Base-by-base conservation (phyloP, 257 asterid genomes). In the Fraxinus cuspidata region DNA sequence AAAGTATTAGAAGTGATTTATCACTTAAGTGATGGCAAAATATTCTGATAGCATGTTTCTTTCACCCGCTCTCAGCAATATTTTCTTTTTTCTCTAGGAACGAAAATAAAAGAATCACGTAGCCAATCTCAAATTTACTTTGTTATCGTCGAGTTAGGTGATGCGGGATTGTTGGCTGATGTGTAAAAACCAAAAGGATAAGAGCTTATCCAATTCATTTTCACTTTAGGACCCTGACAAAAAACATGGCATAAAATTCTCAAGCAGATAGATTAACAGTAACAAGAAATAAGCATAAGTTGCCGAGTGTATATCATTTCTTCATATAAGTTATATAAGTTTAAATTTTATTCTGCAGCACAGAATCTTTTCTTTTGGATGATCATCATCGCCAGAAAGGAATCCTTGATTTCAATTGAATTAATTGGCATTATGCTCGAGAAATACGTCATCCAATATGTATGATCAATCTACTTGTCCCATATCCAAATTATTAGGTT, bases 191-290 rank as follows among this genome's bases (percentile, higher is more conserved):
- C 23, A 28, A 28, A 21, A 40, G 66, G 88, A 86, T 85, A 73
- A 80, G 88, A 87, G 79, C 85, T 81, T 83, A 90, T 91, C 90
- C 86, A 74, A 64, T 78, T 42, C 82, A 53, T 58, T 78, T 78
- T 70, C 80, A 78, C 84, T 83, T 83, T 75, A 44, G 86, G 71
- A 81, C 83, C 74, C 23, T 3, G 12, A 69, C 16, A 53, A 76
- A 64, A 60, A 29, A 49, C 34, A 58, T 31, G 71, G 68, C 25
- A 71, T n/a, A 67, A 74, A n/a, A 58, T 66, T 65, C 74, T 49
- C 32, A 3, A 25, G 75, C 74, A 70, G 25, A 10, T 9, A 38
- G 40, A 28, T 80, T 56, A 77, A 72, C 44, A 63, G 66, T 77
- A 51, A 72, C 79, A 72, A 67, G 51, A 79, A 66, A 65, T 37